A percentile compares a stretch with the other conserved stretches of the same genome.
Evolutionary conservation across 2,329 filamentous ascomycete genomes (phyloP).

Genomic region (Talaromyces sp.): DNA sequence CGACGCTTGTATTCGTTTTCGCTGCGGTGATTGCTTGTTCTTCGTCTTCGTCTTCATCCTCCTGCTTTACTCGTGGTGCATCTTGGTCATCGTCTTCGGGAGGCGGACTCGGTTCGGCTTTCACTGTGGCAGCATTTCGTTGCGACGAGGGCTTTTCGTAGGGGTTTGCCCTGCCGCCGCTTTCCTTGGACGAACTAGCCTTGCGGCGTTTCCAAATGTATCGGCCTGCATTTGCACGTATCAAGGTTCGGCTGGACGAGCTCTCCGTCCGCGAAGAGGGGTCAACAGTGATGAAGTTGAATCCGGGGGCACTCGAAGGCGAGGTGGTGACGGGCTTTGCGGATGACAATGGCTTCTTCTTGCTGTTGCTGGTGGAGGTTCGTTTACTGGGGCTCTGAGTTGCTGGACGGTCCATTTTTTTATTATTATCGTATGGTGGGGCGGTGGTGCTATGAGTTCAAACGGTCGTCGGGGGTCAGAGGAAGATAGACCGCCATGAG

Average conservation of each 20-base stretch:
- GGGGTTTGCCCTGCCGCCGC: slow-evolving; percentile 4
- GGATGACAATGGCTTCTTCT: not conserved
- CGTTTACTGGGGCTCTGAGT: not conserved
- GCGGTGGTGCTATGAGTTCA: not conserved
- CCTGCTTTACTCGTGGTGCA: not conserved
- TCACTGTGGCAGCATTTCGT: not conserved
- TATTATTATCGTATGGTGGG: not conserved
- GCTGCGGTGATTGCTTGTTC: not conserved
- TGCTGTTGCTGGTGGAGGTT: not conserved
- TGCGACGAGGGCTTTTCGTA: slow-evolving; percentile 5
- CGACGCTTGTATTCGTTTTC: not conserved
- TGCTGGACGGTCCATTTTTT: slow-evolving; percentile 10
- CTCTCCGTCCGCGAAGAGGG: slow-evolving; percentile 11
- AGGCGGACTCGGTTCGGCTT: not conserved
- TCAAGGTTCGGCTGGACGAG: slow-evolving; percentile 17
- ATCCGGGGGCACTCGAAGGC: slow-evolving; percentile 1
- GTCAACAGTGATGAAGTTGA: slow-evolving; percentile 14
- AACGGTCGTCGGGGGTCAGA: not conserved
- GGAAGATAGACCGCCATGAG: not conserved
- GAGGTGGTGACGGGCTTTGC: slow-evolving; percentile 1
- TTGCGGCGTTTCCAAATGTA: slow-evolving; percentile 22
- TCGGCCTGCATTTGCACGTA: slow-evolving; percentile 23
- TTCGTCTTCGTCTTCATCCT: not conserved
- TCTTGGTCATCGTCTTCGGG: not conserved
- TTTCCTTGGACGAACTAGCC: slow-evolving; percentile 5